Evolutionary conservation across 345 rosid genomes (phyloP).

Genomic region (Euphorbia lathyris): DNA sequence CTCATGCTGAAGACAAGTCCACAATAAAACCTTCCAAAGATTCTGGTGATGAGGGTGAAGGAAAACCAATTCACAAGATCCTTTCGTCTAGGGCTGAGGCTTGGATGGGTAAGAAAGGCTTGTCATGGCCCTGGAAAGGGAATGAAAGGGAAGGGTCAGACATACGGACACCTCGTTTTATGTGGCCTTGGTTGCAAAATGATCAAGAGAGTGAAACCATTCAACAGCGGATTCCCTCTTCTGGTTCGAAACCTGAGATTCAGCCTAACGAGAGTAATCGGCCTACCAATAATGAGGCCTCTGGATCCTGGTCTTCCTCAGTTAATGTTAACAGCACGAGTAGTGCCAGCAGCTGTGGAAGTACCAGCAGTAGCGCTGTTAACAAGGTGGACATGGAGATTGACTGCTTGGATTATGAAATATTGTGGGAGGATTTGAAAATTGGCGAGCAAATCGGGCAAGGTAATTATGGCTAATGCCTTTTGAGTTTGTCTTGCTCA

Average conservation of each 20-base stretch:
- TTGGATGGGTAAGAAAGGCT: constrained; percentile 79
- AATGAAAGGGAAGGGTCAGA: constrained; percentile 69
- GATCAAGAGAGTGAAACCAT: constrained; percentile 53
- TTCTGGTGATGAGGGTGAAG: constrained; percentile 70
- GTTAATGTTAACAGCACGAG: constrained; percentile 77
- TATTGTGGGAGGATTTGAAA: constrained; percentile 87
- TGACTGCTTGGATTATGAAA: constrained; percentile 83
- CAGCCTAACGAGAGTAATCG: constrained; percentile 44
- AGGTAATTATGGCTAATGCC: constrained; percentile 43
- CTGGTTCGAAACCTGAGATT: constrained; percentile 46
- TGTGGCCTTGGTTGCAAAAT: constrained; percentile 55
- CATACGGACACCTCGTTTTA: constrained; percentile 42
- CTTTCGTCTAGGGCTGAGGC: constrained; percentile 79
- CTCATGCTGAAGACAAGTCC: constrained; percentile 49
- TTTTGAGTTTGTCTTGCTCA: background rate
- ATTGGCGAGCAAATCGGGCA: constrained; percentile 90
- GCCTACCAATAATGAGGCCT: constrained; percentile 58
- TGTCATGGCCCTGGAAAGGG: constrained; percentile 97
- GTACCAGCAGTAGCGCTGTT: constrained; percentile 69
- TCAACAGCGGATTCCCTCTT: constrained; percentile 40
- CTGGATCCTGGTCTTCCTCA: constrained; percentile 77
- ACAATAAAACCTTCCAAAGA: constrained; percentile 47
- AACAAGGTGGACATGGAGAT: constrained; percentile 72
- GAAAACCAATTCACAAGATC: constrained; percentile 66
- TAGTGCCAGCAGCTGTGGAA: constrained; percentile 90